Percentiles rank a stretch among this genome's conserved stretches.
phyloP scores from a whole-genome alignment of 345 rosid species.

The Pseudoturritis turrita region DNA sequence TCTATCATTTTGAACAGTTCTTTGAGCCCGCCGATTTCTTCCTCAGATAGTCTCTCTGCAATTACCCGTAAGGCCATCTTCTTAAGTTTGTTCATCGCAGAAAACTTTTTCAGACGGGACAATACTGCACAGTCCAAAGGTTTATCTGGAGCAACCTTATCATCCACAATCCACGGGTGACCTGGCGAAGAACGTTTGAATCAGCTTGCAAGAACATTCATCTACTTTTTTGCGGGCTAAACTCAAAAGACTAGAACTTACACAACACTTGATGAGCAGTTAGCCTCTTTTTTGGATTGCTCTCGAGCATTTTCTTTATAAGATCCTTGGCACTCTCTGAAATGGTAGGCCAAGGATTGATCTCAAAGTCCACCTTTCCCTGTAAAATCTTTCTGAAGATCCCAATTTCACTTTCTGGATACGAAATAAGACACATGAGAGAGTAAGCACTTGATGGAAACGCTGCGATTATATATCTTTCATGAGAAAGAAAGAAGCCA shows the following conservation, averaged over 20 bases:
- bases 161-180: constrained; percentile 83
- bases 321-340: constrained; percentile 79
- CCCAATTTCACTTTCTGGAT: constrained; percentile 63
- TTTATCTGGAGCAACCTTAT: constrained; percentile 71
- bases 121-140: constrained; percentile 78
- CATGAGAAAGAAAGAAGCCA: neutral
- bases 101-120: constrained; percentile 65
- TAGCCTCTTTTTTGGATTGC: constrained; percentile 53
- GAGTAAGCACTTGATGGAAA: neutral
- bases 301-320: constrained; percentile 60
- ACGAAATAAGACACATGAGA: constrained; percentile 9
- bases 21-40: constrained; percentile 75
- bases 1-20: constrained; percentile 82
- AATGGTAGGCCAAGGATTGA: constrained; percentile 74
- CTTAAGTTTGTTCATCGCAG: constrained; percentile 83
- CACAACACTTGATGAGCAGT: constrained; percentile 79
- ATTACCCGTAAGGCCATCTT: constrained; percentile 82
- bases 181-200: constrained; percentile 34
- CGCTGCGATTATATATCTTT: neutral
- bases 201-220: neutral
- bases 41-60: constrained; percentile 75
- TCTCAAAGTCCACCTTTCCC: constrained; percentile 59
- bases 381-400: constrained; percentile 68
- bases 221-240: neutral
- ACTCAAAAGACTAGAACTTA: constrained; percentile 30